Conservation (phyloP, 2,329 filamentous ascomycete species). For the Fusarium secorum region DNA sequence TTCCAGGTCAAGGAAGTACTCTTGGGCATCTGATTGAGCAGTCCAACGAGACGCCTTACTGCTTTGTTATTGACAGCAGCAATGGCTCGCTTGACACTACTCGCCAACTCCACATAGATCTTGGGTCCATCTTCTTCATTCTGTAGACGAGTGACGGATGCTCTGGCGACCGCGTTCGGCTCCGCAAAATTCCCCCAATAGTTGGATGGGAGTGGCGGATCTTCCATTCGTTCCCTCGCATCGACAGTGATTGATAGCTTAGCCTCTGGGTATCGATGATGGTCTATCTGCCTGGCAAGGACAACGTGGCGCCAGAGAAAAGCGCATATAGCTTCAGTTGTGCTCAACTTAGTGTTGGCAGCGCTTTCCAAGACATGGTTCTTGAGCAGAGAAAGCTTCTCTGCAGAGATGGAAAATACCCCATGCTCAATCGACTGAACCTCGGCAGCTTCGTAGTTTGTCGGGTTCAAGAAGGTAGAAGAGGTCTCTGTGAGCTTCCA, state of each 20-base stretch:
- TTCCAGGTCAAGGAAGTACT: constrained; percentile 13
- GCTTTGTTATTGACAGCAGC: constrained; percentile 1
- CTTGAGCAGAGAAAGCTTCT: neutral
- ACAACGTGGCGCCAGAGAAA: constrained; percentile 14
- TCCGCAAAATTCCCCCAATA: constrained; percentile 21
- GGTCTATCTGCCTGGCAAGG: neutral
- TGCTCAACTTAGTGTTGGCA: neutral
- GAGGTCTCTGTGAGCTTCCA: constrained; percentile 11
- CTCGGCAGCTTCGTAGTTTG: neutral
- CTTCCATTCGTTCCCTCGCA: neutral
- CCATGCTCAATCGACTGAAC: neutral
- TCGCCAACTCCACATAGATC: neutral
- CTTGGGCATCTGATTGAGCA: constrained; percentile 17
- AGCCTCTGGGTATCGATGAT: neutral
- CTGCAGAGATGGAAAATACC: neutral
- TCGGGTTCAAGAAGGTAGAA: neutral
- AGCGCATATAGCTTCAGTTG: neutral
- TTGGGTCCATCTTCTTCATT: neutral
- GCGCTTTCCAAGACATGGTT: neutral
- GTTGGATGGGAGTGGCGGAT: neutral
- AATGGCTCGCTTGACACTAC: neutral
- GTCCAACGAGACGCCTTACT: constrained; percentile 10
- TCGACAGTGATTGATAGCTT: constrained; percentile 7
- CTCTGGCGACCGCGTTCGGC: constrained; percentile 4
- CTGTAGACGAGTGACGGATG: neutral